Base-by-base conservation (phyloP, 208 protist genomes). In the Phytomonas francai region DNA sequence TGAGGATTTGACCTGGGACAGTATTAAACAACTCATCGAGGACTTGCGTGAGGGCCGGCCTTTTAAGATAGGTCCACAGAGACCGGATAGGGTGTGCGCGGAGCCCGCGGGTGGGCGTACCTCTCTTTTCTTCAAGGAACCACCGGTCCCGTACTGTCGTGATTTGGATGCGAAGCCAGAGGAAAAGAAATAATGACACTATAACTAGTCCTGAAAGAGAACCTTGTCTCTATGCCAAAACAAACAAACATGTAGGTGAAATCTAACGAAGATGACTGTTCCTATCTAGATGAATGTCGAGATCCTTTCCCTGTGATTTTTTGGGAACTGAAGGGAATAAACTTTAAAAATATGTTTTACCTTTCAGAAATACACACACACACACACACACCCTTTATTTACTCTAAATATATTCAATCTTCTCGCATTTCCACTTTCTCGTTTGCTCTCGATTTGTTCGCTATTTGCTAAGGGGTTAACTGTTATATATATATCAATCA, bases 1-100 rank as follows among this genome's bases (percentile, higher is more conserved):
- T 34, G 91, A 97, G 79, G 91, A 97, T 64, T 70, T 94, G 19
- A 95, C 88, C n/a, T 91, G 84, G 80, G 85, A 95, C n/a, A 83
- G 72, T 58, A 71, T 94, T 56, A 91, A 92, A 82, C 49, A 75
- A 45, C 75, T 97, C 34, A 80, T 95, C 65, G 85, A 97, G 49
- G 67, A 84, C 69, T 73, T 97, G 25, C 79, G 88, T 27, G 68
- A 66, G n/a, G 89, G 88, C n/a, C 75, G 83, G 56, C 81, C 90
- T 9, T 87, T 84, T 67, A 88, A 88, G 70, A 73, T 92, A 28
- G 90, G 90, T 12, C 67, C 90, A 64, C 85, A 92, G 71, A 84
- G 81, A 19, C 65, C 67, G 1, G 90, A 95, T 74, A 83, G 90
- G 56, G 71, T 59, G 39, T 81, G 73, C 71, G 77, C 90, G 12